Percentiles rank a stretch among this genome's conserved stretches.
Conservation (phyloP, 1,284 basidiomycete genomes). For the Marasmius oreades region DNA sequence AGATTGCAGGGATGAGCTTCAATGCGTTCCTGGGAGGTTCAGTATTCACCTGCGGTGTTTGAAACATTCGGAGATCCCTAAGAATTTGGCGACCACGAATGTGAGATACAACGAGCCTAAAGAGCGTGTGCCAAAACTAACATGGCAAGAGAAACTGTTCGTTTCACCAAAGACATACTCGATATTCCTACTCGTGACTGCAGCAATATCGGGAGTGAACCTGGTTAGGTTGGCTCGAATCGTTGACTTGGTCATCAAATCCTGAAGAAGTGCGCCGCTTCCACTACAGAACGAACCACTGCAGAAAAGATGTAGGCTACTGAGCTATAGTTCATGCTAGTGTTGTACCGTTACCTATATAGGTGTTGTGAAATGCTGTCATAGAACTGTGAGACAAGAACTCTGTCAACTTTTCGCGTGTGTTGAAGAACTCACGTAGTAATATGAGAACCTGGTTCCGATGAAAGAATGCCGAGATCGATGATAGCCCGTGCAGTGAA, state of each 20-base stretch:
- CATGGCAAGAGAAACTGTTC: slow-evolving; percentile 48
- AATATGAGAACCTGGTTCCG: slow-evolving; percentile 36
- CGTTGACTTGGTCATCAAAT: slow-evolving; percentile 57
- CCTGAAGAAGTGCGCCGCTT: slow-evolving; percentile 43
- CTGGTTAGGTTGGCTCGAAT: slow-evolving; percentile 56
- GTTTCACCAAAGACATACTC: slow-evolving; percentile 62
- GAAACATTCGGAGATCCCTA: slow-evolving; percentile 63
- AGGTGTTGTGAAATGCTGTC: slow-evolving; percentile 61
- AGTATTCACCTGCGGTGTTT: slow-evolving; percentile 44
- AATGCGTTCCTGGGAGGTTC: too few species aligned
- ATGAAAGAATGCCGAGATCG: slow-evolving; percentile 36
- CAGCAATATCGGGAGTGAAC: slow-evolving; percentile 48
- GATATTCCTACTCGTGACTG: slow-evolving; percentile 43
- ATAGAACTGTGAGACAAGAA: not conserved
- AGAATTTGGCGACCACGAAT: slow-evolving; percentile 22
- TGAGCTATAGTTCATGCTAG: not conserved
- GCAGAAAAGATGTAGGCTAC: not conserved
- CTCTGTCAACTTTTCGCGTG: too few species aligned
- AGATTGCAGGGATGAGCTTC: too few species aligned
- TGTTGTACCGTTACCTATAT: slow-evolving; percentile 31
- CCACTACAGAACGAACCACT: slow-evolving; percentile 52
- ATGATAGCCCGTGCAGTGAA: slow-evolving; percentile 59
- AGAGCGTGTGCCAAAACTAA: slow-evolving; percentile 19
- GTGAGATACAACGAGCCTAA: not conserved
- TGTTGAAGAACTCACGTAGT: slow-evolving; percentile 33